Conservation (phyloP, 1,284 basidiomycete genomes). For the Bondarzewia mesenterica region DNA sequence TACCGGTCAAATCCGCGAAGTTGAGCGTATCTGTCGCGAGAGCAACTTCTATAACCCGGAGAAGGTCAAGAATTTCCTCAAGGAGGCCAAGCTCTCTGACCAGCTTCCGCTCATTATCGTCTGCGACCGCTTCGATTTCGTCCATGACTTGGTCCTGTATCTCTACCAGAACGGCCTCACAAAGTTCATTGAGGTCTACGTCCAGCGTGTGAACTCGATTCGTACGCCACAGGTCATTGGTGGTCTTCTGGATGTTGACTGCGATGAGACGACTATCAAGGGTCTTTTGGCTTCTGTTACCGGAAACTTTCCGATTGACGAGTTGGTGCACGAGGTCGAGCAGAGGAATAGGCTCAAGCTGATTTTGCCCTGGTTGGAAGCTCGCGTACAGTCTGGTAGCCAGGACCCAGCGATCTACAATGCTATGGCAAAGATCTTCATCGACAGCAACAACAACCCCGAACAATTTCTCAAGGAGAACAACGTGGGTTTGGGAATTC, state of each 20-base stretch:
- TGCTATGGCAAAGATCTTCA: constrained; percentile 96
- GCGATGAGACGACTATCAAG: constrained; percentile 96
- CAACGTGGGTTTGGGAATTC: constrained; percentile 51
- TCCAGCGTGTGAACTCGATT: constrained; percentile 95
- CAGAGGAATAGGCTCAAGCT: constrained; percentile 94
- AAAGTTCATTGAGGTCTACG: constrained; percentile 99
- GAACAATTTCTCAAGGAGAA: constrained; percentile 98
- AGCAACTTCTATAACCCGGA: constrained; percentile 98
- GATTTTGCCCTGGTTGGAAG: constrained; percentile 95
- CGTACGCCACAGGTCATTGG: constrained; percentile 98
- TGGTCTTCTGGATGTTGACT: constrained; percentile 96
- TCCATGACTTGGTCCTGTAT: constrained; percentile 98
- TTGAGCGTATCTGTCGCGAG: constrained; percentile 97
- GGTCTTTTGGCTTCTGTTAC: constrained; percentile 88
- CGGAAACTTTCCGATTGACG: constrained; percentile 96
- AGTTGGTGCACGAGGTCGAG: constrained; percentile 96
- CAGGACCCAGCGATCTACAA: constrained; percentile 94
- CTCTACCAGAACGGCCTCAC: constrained; percentile 96
- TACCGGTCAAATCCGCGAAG: constrained; percentile 97
- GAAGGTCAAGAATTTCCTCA: constrained; percentile 99
- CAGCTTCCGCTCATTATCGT: constrained; percentile 99
- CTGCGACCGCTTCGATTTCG: constrained; percentile 99
- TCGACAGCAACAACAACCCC: constrained; percentile 98
- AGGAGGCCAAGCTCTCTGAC: constrained; percentile 94
- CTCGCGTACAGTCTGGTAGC: constrained; percentile 85